Conservation (phyloP, 106 monocot species). For the Phalaenopsis equestris region DNA sequence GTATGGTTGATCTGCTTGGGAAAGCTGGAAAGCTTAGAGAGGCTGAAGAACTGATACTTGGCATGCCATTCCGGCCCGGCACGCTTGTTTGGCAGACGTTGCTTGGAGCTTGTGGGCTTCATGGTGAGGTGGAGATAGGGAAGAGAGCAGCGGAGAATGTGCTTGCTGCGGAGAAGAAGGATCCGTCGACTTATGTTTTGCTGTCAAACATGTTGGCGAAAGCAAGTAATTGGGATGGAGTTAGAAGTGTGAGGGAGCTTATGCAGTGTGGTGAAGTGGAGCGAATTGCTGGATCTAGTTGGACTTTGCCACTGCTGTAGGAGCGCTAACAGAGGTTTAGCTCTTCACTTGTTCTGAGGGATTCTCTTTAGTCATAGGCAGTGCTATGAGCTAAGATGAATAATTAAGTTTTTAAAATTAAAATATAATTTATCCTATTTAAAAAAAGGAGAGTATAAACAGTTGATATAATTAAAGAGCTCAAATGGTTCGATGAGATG, state of each 20-base stretch:
- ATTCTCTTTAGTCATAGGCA: neutral
- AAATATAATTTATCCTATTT: no score
- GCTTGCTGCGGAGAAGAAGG: constrained; percentile 42
- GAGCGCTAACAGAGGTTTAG: neutral
- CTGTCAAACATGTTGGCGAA: constrained; percentile 60
- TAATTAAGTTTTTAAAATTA: no score
- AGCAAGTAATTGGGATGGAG: constrained; percentile 56
- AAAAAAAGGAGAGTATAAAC: no score
- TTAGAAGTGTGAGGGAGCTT: constrained; percentile 40
- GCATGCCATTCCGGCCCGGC: constrained; percentile 37
- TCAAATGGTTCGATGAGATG: no score
- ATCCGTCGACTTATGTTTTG: constrained; percentile 64
- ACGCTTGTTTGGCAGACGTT: constrained; percentile 53
- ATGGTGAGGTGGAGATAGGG: constrained; percentile 53
- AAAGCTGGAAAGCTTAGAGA: constrained; percentile 44
- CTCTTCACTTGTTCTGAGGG: neutral
- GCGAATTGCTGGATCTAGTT: constrained; percentile 55
- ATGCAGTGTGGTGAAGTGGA: constrained; percentile 40
- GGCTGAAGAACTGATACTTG: constrained; percentile 55
- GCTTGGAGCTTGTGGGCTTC: constrained; percentile 53
- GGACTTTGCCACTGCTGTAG: constrained; percentile 21
- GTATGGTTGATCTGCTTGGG: constrained; percentile 77
- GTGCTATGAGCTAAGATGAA: neutral
- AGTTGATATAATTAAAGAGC: no score
- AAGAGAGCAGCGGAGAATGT: constrained; percentile 42